These are phyloP conservation scores for Sporothrix schenckii DNA, from an alignment of 2,329 filamentous ascomycete genomes.

Conservation along the genomic window DNA sequence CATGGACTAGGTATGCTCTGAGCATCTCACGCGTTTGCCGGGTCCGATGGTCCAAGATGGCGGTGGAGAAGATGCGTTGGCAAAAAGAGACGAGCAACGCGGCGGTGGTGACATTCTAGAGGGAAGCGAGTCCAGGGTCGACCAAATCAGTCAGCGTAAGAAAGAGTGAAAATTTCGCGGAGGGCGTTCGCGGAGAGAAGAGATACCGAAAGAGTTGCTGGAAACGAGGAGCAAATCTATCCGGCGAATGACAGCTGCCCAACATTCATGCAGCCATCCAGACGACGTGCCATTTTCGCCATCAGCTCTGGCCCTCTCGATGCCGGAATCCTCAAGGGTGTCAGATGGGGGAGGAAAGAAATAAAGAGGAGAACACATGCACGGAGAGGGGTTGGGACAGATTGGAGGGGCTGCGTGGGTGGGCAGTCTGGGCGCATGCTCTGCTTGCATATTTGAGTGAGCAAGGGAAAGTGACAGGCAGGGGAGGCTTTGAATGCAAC, in stretches of 20 bases:
- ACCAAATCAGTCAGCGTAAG: not conserved
- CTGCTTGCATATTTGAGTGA: not conserved
- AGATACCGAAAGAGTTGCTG: not conserved
- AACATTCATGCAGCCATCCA: constrained; percentile 26
- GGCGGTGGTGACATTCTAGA: not conserved
- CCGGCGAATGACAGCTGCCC: constrained; percentile 22
- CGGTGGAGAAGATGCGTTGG: not conserved
- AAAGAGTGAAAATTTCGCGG: not conserved
- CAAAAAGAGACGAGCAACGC: constrained; percentile 1
- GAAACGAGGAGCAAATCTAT: not conserved
- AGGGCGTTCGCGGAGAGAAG: not conserved
- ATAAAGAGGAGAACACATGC: not conserved
- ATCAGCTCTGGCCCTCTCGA: not conserved
- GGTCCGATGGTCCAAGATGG: not conserved
- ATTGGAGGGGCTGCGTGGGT: constrained; percentile 6
- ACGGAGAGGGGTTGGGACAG: constrained; percentile 17
- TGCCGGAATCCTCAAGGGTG: not conserved
- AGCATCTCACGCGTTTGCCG: not conserved
- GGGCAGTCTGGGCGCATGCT: not conserved
- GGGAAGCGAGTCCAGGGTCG: constrained; percentile 14
- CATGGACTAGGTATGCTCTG: not conserved
- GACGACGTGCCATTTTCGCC: constrained; percentile 9
- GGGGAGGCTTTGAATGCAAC: constrained; percentile 9
- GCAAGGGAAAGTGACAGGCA: constrained; percentile 4
- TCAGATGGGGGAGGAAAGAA: constrained; percentile 3